Conservation (phyloP, 768 basidiomycete genomes). For the Russula sp. region DNA sequence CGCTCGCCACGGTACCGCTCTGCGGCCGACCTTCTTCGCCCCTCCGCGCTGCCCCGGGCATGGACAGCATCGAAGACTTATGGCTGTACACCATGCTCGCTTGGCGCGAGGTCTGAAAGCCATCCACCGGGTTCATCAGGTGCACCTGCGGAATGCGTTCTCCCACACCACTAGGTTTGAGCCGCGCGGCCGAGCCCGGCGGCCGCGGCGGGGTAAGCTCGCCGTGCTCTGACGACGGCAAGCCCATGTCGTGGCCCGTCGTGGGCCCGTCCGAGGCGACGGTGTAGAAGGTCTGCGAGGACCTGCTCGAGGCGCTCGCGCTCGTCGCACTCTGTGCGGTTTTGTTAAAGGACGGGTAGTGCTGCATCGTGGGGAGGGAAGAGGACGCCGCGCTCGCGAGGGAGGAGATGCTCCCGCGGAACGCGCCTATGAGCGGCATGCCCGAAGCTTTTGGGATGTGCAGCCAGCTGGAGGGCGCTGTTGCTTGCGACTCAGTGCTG, state of each 20-base stretch:
- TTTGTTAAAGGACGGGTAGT: slow-evolving; percentile 18
- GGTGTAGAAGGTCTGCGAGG: slow-evolving; percentile 16
- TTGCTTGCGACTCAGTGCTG: neutral
- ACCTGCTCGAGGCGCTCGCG: slow-evolving; percentile 5
- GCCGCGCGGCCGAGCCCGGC: neutral
- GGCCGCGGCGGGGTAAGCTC: neutral
- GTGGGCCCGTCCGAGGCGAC: neutral
- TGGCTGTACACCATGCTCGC: slow-evolving; percentile 16
- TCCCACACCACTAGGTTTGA: slow-evolving; percentile 8
- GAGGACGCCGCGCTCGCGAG: slow-evolving; percentile 1
- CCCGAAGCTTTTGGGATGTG: slow-evolving; percentile 16
- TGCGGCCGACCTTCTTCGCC: neutral
- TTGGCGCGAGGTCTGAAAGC: slow-evolving; percentile 7
- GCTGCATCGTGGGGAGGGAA: slow-evolving; percentile 19
- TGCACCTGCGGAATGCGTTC: slow-evolving; percentile 11
- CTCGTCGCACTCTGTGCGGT: neutral
- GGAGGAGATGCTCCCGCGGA: slow-evolving; percentile 19
- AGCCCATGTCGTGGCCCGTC: neutral
- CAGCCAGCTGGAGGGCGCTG: slow-evolving; percentile 16
- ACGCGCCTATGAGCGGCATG: slow-evolving; percentile 20
- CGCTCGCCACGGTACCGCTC: slow-evolving; percentile 10
- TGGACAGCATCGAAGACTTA: neutral
- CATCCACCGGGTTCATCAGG: neutral
- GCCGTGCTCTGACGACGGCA: slow-evolving; percentile 4
- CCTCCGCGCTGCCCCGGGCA: neutral